Base-by-base conservation (phyloP, 176 grass and related monocot species). In the Oryza officinalis region DNA sequence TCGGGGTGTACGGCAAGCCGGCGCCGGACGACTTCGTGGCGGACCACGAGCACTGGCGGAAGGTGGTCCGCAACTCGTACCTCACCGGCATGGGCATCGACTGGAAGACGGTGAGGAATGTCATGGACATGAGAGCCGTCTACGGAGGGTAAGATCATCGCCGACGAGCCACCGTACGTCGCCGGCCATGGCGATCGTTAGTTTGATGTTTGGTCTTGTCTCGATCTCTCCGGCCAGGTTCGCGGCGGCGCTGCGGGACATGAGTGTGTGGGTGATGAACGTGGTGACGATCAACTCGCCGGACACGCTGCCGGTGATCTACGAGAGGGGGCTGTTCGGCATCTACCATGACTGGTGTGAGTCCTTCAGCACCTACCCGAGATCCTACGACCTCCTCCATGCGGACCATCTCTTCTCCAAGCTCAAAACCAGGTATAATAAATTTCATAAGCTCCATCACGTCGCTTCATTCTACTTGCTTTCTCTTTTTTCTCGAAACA, bases 41-140 rank as follows among this genome's bases (percentile, higher is more conserved):
- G 30, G 93, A 96, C 63, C 78, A 86, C 78, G 74, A 63, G 77
- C 97, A 96, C 71, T 99, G 97, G 97, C 91, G 59, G 74, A 80
- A 89, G 83, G 88, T 88, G 31, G 84, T 99, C 4, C 79, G 61
- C 69, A 92, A 81, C 76, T 87, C 91, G 35, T 99, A 99, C 86
- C 75, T 99, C 61, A 46, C 86, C 40, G 93, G 97, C 71, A 83
- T 94, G 86, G 97, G 97, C 82, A 92, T 99, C 73, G 75, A 96
- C 43, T 99, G 97, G 97, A 89, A 87, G 61, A 38, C 65, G 7
- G 54, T 99, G 4, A 86, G 97, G 68, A 99, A 99, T 80, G 91
- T 88, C 63, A 99, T 99, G 97, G 97, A 99, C 88, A 99, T 99
- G 97, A 71, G 97, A 77, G 89, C 89, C 11, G 86, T 96, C 31